These are phyloP conservation scores for Nicotiana paniculata DNA, from an alignment of 257 asterid species.

Conservation along the genomic window DNA sequence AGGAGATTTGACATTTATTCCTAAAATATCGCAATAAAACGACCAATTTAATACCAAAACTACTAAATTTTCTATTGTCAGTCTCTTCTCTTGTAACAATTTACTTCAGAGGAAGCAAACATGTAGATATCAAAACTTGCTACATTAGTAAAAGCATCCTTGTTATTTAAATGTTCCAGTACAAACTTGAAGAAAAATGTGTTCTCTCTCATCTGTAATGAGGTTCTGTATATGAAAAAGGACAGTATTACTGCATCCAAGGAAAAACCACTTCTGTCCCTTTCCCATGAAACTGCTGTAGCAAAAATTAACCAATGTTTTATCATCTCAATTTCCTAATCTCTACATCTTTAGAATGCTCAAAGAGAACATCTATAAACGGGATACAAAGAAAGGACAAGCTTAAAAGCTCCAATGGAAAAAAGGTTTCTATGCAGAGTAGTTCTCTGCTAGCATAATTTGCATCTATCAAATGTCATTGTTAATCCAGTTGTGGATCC, in stretches of 20 bases:
- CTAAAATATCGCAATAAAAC: background rate
- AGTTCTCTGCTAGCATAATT: background rate
- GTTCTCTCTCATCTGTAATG: background rate
- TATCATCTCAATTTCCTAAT: background rate
- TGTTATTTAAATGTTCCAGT: background rate
- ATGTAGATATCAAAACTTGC: background rate
- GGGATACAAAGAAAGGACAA: background rate
- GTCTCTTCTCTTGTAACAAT: background rate
- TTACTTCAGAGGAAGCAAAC: background rate
- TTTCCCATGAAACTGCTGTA: background rate
- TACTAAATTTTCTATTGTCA: background rate
- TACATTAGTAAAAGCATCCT: background rate
- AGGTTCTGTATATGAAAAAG: background rate
- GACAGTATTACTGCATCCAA: background rate
- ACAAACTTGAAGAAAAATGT: background rate
- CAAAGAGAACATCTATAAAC: background rate
- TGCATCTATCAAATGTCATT: background rate
- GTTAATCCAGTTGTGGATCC: too few relatives aligned
- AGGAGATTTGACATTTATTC: background rate
- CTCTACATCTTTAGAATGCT: background rate
- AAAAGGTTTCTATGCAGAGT: background rate
- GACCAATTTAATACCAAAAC: background rate
- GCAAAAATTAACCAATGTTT: background rate
- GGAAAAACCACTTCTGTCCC: background rate
- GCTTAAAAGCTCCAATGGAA: background rate